Evolutionary conservation across 140 eudicot genomes (phyloP), one percentile per base, ranked within the genome.

Genomic region (Stevia rebaudiana): DNA sequence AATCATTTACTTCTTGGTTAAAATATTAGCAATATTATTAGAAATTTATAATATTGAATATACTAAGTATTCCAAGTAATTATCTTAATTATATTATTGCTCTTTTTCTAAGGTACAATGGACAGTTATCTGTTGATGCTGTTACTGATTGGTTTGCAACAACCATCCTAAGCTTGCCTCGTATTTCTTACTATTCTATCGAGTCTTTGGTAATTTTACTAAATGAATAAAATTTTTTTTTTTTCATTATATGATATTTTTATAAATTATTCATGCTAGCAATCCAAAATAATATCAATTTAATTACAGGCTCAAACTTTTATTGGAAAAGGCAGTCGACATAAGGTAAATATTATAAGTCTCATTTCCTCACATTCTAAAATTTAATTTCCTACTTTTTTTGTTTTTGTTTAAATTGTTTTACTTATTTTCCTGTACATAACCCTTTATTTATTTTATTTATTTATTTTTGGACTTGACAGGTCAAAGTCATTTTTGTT

Each of bases 61-160:
- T 49, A 37, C 68, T 40, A n/a, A 2, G 7, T 23, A 11, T 23
- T 49, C 28, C 41, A 24, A 36, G 33, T 50, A 46, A 40, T 33
- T 17, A 3, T 54, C 6, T 13, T 35, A 8, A 66, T 23, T 22
- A 19, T 31, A 51, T 6, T 61, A 61, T 61, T 49, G 40, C 35
- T 8, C 30, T 30, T 28, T 59, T 70, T 44, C 23, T 33, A 71
- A 92, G 98, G 95, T 92, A 92, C 69, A 68, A 65, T 2, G 98
- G 95, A 46, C 95, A 88, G 60, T 92, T 79, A 15, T 92, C 98
- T 71, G 95, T 92, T 79, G 95, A 92, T 88, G 87, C 86, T 11
- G 78, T 92, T 61, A 83, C 95, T 25, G 96, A 92, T 59, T 92
- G 95, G 95, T 75, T 92, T 78, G 85, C 95, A 37, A 83, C 94